Base-by-base conservation (phyloP, 768 basidiomycete species). In the Atractiella rhizophila region DNA sequence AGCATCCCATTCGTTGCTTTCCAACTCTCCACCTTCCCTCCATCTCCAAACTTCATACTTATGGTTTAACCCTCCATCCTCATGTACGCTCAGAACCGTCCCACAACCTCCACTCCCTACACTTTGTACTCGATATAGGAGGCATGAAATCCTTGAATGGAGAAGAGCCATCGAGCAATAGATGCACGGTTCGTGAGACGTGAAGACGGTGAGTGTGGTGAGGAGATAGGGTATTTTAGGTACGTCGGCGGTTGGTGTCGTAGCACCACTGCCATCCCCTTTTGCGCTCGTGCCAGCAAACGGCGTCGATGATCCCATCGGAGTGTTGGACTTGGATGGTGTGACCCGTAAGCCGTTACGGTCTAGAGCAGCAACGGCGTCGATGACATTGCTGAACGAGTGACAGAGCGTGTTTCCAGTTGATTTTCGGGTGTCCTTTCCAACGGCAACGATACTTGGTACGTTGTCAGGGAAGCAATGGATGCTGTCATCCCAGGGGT, bases 131-230 rank as follows among this genome's bases (percentile, higher is more conserved):
- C 94, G 55, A 54, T 59, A 63, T 36, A 59, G 67, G 5, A 96
- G 68, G 45, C 83, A 73, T 51, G 76, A 75, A 42, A 94, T 81
- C n/a, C 91, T 70, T 1, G 80, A 85, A 59, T 98, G 91, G 5
- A 91, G 62, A 18, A 96, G 61, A 2, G 85, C 81, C 91, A 98
- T 98, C 51, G 74, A 71, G 57, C 91, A 98, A 81, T 96, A 83
- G 42, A 98, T 68, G 51, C 91, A 98, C 0, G 91, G 91, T 51
- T 98, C 91, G 59, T 98, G 88, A 9, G 82, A 81, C 39, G 72
- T 70, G 62, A 96, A 96, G 20, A 94, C 64, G 1, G 73, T 71
- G 15, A 73, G 67, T 2, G 73, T 71, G 0, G 83, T 94, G 20
- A 96, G 66, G 32, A 94, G 73, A 59, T 98, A 98, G 53, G 77